These are phyloP conservation scores for Diutina sp. DNA, from an alignment of 1,139 yeast species.

Conservation along the genomic window DNA sequence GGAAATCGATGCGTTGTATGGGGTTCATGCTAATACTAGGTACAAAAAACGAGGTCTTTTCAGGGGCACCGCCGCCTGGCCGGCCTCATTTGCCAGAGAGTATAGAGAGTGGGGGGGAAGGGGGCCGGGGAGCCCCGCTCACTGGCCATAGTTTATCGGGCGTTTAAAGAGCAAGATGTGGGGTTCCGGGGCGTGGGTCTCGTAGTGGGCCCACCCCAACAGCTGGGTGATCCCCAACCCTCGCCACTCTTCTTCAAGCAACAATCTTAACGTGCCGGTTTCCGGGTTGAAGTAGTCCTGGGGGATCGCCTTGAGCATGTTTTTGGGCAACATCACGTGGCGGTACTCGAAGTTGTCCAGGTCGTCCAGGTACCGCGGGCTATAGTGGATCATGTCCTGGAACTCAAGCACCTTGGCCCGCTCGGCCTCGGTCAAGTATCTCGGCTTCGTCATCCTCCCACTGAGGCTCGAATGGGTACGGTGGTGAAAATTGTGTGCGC, in stretches of 20 bases:
- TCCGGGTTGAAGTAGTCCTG: constrained; percentile 91
- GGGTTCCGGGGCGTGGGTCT: constrained; percentile 97
- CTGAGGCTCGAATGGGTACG: neutral
- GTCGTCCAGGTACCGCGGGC: constrained; percentile 86
- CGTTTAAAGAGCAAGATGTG: constrained; percentile 85
- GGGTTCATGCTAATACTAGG: neutral
- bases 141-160: constrained; percentile 24
- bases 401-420: constrained; percentile 80
- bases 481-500: neutral
- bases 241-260: constrained; percentile 96
- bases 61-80: neutral
- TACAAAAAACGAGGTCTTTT: neutral
- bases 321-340: constrained; percentile 94
- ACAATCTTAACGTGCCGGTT: constrained; percentile 83
- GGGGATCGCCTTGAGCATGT: constrained; percentile 92
- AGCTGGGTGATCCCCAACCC: constrained; percentile 97
- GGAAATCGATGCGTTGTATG: neutral
- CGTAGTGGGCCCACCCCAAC: constrained; percentile 97
- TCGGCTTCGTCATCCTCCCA: constrained; percentile 25
- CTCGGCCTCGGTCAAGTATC: constrained; percentile 75
- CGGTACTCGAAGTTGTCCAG: constrained; percentile 53
- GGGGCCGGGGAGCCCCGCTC: neutral
- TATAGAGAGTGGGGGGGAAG: neutral
- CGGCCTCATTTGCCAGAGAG: neutral
- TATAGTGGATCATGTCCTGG: constrained; percentile 89